Conservation (phyloP, 257 asterid genomes). For the Solanum sitiens region DNA sequence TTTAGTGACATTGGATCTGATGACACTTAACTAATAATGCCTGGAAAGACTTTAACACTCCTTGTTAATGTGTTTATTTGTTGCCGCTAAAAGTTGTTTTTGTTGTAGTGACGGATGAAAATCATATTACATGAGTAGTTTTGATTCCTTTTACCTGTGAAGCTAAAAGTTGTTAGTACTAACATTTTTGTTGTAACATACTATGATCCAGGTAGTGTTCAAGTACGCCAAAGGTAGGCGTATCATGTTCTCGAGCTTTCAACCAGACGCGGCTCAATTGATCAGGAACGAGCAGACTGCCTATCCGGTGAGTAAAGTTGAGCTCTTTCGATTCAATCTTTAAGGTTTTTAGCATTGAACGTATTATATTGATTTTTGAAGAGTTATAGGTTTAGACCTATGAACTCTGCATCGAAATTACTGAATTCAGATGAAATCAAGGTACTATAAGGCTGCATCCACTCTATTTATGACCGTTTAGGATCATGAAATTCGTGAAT, state of each 20-base stretch:
- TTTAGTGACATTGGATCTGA: too few species aligned
- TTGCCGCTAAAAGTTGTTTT: too few species aligned
- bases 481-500: neutral
- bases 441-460: neutral
- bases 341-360: neutral
- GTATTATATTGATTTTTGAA: neutral
- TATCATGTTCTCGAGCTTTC: conserved; percentile 18
- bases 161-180: neutral
- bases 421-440: neutral
- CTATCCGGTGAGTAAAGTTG: conserved; percentile 9
- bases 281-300: conserved; percentile 11
- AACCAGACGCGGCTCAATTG: conserved; percentile 11
- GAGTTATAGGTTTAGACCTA: neutral
- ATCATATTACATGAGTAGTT: neutral
- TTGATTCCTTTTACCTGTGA: neutral
- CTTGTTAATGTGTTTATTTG: too few species aligned
- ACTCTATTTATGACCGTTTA: neutral
- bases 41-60: too few species aligned
- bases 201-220: conserved; percentile 5
- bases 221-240: conserved; percentile 5
- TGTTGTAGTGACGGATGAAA: too few species aligned
- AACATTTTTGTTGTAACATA: neutral
- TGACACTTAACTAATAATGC: too few species aligned
- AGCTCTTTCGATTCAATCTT: neutral
- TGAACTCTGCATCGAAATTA: neutral